Percentiles rank a stretch among this genome's conserved stretches.
Conservation (phyloP, 2,329 filamentous ascomycete species). For the Corinectria fuckeliana region DNA sequence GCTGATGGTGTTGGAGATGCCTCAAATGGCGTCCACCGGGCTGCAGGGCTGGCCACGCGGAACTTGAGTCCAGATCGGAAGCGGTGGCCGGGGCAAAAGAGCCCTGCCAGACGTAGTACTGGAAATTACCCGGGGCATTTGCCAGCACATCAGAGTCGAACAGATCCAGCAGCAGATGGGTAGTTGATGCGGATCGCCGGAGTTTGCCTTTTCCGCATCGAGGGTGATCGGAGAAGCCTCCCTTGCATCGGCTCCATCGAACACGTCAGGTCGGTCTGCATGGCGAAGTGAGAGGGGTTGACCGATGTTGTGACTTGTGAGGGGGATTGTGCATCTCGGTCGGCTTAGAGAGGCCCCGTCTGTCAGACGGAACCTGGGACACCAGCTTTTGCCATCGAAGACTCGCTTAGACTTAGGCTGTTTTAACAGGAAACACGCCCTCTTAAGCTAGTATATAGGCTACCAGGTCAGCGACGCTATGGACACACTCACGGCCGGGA, state of each 20-base stretch:
- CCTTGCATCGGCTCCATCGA: neutral
- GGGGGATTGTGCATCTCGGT: neutral
- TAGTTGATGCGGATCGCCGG: neutral
- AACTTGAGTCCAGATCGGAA: neutral
- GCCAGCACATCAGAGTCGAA: constrained; percentile 2
- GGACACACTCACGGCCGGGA: neutral
- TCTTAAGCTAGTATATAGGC: too few relatives aligned
- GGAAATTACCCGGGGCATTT: neutral
- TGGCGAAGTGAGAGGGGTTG: constrained; percentile 4
- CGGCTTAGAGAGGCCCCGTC: neutral
- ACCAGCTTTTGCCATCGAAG: neutral
- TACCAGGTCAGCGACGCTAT: too few relatives aligned
- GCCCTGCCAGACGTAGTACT: neutral
- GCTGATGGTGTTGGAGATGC: constrained; percentile 7
- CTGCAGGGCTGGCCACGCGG: neutral
- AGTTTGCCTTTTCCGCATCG: neutral
- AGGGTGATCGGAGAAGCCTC: neutral
- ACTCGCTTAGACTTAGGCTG: neutral
- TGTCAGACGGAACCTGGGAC: neutral
- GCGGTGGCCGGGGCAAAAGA: neutral
- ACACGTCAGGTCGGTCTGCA: neutral
- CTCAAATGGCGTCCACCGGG: neutral
- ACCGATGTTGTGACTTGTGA: neutral
- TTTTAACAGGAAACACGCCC: neutral
- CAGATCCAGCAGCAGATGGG: constrained; percentile 4